Evolutionary conservation across 768 basidiomycete species (phyloP), one percentile per base, ranked within the genome.

Genomic region (Tulasnella sp.): DNA sequence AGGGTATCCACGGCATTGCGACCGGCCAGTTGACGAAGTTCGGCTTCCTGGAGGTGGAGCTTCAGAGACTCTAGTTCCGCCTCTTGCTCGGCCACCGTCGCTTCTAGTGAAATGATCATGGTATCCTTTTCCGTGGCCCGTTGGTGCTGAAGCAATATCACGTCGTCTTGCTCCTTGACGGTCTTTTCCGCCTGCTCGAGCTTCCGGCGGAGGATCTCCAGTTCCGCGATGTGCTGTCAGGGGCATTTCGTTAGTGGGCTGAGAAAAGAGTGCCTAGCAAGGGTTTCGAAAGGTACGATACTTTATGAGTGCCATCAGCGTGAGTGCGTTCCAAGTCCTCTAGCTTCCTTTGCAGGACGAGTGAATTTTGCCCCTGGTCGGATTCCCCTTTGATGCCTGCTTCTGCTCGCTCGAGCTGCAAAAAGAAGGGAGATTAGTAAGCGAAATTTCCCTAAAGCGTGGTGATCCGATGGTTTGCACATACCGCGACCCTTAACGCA

Each of bases 341-440:
- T 12, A 81, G 36, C 62, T 81, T 81, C 73, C 77, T 39, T 72
- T 81, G 80, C 10, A 81, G 34, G 1, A 39, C 74, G 19, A 48
- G 34, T 52, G 44, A 76, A 14, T 75, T 81, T 52, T 52, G 42
- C 34, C 80, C 79, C 42, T 77, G 18, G 36, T 81, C 80, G 42
- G 40, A 7, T 24, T n/a, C 39, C 19, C 40, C 34, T 24, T 71
- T 71, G 38, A 80, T 27, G n/a, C 52, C n/a, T 9, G 71, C 71
- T 44, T 81, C 80, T 21, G 80, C 39, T 36, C 62, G 81, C 16
- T 81, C 80, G 38, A 81, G 71, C 80, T 81, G 58, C n/a, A 16
- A 19, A 56, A n/a, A 21, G 27, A 24, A n/a, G 24, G 79, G 42
- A 44, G 2, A 4, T 38, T 10, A 21, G 42, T 34, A 34, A 34